A percentile compares a stretch with the other conserved stretches of the same genome.
Conservation (phyloP, 371 early-diverging fungal species). For the Mucor indicus region DNA sequence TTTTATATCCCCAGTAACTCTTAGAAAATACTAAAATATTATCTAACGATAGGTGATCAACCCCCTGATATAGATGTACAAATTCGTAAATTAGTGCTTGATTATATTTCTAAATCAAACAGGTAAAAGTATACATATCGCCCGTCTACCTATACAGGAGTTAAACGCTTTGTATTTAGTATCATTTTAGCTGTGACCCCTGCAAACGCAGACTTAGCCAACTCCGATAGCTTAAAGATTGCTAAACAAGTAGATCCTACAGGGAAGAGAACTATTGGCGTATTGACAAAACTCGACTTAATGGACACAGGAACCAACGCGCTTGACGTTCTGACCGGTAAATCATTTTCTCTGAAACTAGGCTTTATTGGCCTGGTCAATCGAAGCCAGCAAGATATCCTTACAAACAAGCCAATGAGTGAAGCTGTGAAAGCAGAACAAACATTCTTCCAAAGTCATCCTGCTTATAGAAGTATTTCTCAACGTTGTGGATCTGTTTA, state of each 20-base stretch:
- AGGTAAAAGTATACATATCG: slow-evolving; percentile 39
- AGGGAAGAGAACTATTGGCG: slow-evolving; percentile 84
- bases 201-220: slow-evolving; percentile 89
- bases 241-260: slow-evolving; percentile 90
- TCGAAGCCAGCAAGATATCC: slow-evolving; percentile 87
- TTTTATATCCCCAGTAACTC: too few species aligned
- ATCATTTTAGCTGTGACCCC: slow-evolving; percentile 93
- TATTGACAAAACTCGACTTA: slow-evolving; percentile 92
- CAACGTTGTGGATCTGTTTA: slow-evolving; percentile 60
- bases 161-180: slow-evolving; percentile 32
- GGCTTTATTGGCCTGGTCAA: slow-evolving; percentile 93
- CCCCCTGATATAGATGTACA: slow-evolving; percentile 87
- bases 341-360: slow-evolving; percentile 71
- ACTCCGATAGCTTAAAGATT: slow-evolving; percentile 91
- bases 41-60: slow-evolving; percentile 82
- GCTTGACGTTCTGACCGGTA: slow-evolving; percentile 81
- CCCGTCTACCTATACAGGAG: background rate
- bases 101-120: slow-evolving; percentile 86
- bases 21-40: too few species aligned
- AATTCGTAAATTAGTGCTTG: slow-evolving; percentile 77
- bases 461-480: slow-evolving; percentile 80
- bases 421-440: slow-evolving; percentile 79
- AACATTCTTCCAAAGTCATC: slow-evolving; percentile 78
- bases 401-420: slow-evolving; percentile 73
- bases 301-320: slow-evolving; percentile 96